Conservation (phyloP, 495 filamentous ascomycete genomes). For the Talaromyces ruber region DNA sequence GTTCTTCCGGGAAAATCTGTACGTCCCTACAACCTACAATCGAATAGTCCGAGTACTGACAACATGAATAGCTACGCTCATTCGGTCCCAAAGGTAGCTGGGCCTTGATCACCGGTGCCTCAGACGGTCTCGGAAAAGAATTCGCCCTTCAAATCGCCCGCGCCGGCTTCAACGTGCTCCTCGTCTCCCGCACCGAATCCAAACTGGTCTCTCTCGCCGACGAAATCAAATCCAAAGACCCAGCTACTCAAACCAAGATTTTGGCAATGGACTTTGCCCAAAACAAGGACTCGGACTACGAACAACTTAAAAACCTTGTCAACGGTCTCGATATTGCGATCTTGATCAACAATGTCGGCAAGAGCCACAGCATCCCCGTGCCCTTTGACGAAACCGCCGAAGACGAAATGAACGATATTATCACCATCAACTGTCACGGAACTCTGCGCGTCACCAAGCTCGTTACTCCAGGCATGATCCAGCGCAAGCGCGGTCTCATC, state of each 20-base stretch:
- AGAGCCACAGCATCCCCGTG: constrained; percentile 85
- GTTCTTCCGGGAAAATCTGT: constrained; percentile 60
- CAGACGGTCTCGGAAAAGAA: constrained; percentile 95
- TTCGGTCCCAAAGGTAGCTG: constrained; percentile 91
- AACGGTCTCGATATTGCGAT: constrained; percentile 73
- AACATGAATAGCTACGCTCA: constrained; percentile 66
- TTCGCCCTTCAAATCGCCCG: constrained; percentile 84
- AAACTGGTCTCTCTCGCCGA: constrained; percentile 73
- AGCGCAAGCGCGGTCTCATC: constrained; percentile 78
- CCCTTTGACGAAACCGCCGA: constrained; percentile 72
- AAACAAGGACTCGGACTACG: constrained; percentile 70
- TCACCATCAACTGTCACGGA: constrained; percentile 87
- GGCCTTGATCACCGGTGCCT: constrained; percentile 92
- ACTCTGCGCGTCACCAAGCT: constrained; percentile 82
- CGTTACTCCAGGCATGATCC: constrained; percentile 74
- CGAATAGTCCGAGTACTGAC: background rate
- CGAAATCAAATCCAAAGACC: constrained; percentile 62
- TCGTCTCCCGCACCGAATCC: constrained; percentile 86
- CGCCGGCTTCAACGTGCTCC: constrained; percentile 85
- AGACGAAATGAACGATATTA: constrained; percentile 76
- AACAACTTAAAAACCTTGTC: constrained; percentile 55
- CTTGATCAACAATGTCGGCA: constrained; percentile 95
- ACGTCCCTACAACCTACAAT: constrained; percentile 15
- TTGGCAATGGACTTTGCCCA: constrained; percentile 87
- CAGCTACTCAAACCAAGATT: constrained; percentile 56